These are phyloP conservation scores for Smithsoniella earleae DNA, from an alignment of 163 green algal species.

Conservation along the genomic window DNA sequence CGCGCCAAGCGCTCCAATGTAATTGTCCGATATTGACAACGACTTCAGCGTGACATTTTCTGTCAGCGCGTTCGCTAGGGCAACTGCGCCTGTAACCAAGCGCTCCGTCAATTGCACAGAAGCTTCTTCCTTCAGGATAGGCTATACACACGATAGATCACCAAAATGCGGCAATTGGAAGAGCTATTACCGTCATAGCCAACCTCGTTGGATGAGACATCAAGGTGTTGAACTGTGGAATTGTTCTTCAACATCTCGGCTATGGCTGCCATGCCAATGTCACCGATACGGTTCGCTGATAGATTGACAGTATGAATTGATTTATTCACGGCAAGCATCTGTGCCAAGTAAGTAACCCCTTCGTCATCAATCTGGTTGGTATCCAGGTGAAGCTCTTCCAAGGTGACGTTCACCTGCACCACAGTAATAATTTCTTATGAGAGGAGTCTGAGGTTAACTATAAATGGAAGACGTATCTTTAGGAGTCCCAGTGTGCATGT, in stretches of 20 bases:
- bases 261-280: slow-evolving; percentile 54
- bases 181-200: slow-evolving; percentile 61
- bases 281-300: slow-evolving; percentile 38
- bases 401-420: slow-evolving; percentile 53
- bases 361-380: slow-evolving; percentile 85
- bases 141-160: not conserved
- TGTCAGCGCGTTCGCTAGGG: not conserved
- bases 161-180: not conserved
- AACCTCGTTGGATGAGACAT: slow-evolving; percentile 84
- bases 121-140: not conserved
- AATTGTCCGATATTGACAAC: slow-evolving; percentile 4
- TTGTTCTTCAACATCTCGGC: slow-evolving; percentile 70
- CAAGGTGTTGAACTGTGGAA: slow-evolving; percentile 62
- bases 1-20: not conserved
- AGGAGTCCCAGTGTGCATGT: too few relatives aligned
- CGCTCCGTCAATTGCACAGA: not conserved
- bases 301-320: not conserved
- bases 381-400: slow-evolving; percentile 71
- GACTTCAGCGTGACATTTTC: not conserved
- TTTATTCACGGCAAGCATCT: slow-evolving; percentile 41
- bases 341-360: slow-evolving; percentile 60
- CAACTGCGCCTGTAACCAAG: not conserved
- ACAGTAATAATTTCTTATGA: too few relatives aligned
- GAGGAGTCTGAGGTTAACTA: too few relatives aligned
- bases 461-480: too few relatives aligned